phyloP scores from a whole-genome alignment of 257 asterid genomes.

The Fraxinus americana region DNA sequence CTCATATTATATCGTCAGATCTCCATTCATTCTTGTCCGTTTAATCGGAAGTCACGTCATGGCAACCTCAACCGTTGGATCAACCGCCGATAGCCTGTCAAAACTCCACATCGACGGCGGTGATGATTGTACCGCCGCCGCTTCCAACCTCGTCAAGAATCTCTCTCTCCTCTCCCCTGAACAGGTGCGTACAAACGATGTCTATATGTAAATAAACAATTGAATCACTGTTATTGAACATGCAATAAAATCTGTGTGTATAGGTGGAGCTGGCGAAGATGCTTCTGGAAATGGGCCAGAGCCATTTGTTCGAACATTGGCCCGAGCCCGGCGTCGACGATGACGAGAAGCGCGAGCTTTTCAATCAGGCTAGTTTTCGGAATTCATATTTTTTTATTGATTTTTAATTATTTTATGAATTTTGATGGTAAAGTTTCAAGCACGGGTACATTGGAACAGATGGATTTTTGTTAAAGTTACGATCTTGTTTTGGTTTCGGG shows the following conservation, averaged over 20 bases:
- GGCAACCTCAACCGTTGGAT: constrained; percentile 39
- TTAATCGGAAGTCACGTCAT: constrained; percentile 37
- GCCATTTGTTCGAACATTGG: constrained; percentile 88
- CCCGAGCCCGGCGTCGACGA: constrained; percentile 82
- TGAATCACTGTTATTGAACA: neutral
- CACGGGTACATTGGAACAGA: neutral
- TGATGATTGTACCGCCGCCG: constrained; percentile 44
- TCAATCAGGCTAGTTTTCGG: constrained; percentile 62
- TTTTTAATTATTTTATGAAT: neutral
- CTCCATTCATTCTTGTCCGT: neutral
- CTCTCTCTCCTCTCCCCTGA: constrained; percentile 62
- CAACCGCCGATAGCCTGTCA: constrained; percentile 50
- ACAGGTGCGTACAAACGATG: constrained; percentile 43
- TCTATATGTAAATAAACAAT: neutral
- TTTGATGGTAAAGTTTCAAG: constrained; percentile 11
- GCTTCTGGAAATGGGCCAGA: constrained; percentile 69
- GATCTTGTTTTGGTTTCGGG: constrained; percentile 25
- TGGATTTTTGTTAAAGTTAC: constrained; percentile 2
- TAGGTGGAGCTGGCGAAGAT: constrained; percentile 84
- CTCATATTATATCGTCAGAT: neutral
- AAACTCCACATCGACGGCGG: constrained; percentile 38
- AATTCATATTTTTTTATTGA: neutral
- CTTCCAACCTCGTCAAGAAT: constrained; percentile 69
- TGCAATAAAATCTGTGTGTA: constrained; percentile 15
- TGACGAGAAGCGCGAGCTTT: constrained; percentile 65